These are phyloP conservation scores for Suhomyces anneliseae DNA, from an alignment of 1,139 yeast genomes.

Conservation along the genomic window DNA sequence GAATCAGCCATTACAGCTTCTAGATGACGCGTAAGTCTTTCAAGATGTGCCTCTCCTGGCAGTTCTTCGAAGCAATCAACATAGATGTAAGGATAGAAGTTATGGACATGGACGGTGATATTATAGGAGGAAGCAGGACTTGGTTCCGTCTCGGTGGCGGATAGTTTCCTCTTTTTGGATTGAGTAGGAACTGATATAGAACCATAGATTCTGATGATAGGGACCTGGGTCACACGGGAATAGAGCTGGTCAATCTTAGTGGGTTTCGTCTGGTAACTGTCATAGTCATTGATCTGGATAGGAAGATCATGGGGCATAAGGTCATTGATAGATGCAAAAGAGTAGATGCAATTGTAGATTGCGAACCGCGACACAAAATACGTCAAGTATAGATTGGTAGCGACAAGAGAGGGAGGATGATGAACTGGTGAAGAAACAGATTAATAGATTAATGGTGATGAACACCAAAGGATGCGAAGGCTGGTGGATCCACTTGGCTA, in stretches of 20 bases:
- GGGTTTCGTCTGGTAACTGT: constrained; percentile 55
- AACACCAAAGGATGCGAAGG: no score
- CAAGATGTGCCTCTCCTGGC: constrained; percentile 1
- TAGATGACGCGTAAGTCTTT: constrained; percentile 3
- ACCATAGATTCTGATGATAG: constrained; percentile 78
- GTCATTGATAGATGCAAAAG: background rate
- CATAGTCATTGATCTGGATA: constrained; percentile 56
- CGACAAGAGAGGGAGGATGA: no score
- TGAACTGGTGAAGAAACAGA: no score
- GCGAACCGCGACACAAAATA: background rate
- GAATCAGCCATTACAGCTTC: constrained; percentile 11
- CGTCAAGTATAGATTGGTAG: no score
- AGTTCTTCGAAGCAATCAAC: constrained; percentile 41
- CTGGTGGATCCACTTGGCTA: no score
- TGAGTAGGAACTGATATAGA: constrained; percentile 24
- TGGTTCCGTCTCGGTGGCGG: background rate
- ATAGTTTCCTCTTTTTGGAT: constrained; percentile 6
- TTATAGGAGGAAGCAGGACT: constrained; percentile 15
- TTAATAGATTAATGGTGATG: no score
- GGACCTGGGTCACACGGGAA: constrained; percentile 52
- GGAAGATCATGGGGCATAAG: background rate
- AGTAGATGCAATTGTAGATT: background rate
- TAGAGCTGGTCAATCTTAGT: constrained; percentile 34
- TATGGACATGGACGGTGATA: constrained; percentile 69
- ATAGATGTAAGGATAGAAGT: constrained; percentile 78